Conservation (phyloP, 2,329 filamentous ascomycete genomes). For the Hymenoscyphus fraxineus region DNA sequence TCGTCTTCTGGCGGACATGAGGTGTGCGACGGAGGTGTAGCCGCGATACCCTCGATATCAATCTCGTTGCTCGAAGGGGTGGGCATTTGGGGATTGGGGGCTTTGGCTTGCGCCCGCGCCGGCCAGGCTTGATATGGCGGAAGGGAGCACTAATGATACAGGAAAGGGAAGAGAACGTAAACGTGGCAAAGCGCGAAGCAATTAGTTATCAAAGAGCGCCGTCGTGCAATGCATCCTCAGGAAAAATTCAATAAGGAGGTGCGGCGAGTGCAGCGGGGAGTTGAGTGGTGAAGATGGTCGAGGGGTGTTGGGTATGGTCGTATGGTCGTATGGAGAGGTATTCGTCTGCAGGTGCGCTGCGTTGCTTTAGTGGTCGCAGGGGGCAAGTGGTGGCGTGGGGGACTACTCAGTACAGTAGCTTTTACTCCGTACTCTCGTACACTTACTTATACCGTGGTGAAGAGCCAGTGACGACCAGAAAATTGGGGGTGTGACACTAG, state of each 20-base stretch:
- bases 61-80: conserved; percentile 32
- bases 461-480: too few relatives aligned
- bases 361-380: not conserved
- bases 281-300: conserved; percentile 14
- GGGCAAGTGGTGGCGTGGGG: conserved; percentile 5
- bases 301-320: not conserved
- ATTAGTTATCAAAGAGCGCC: conserved; percentile 29
- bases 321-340: not conserved
- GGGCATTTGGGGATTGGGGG: conserved; percentile 37
- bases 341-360: not conserved
- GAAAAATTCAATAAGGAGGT: conserved; percentile 16
- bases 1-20: conserved; percentile 44
- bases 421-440: too few relatives aligned
- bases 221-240: conserved; percentile 22
- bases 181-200: conserved; percentile 10
- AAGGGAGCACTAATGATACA: conserved; percentile 32
- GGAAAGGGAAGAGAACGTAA: conserved; percentile 22
- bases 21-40: conserved; percentile 31
- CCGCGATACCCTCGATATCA: conserved; percentile 19
- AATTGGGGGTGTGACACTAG: too few relatives aligned
- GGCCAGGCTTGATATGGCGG: conserved; percentile 27
- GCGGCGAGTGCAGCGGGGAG: too few relatives aligned
- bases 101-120: conserved; percentile 28
- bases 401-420: not conserved
- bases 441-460: too few relatives aligned